Evolutionary conservation across 2,329 filamentous ascomycete species (phyloP).

Genomic region (Verticillium tricorpus): DNA sequence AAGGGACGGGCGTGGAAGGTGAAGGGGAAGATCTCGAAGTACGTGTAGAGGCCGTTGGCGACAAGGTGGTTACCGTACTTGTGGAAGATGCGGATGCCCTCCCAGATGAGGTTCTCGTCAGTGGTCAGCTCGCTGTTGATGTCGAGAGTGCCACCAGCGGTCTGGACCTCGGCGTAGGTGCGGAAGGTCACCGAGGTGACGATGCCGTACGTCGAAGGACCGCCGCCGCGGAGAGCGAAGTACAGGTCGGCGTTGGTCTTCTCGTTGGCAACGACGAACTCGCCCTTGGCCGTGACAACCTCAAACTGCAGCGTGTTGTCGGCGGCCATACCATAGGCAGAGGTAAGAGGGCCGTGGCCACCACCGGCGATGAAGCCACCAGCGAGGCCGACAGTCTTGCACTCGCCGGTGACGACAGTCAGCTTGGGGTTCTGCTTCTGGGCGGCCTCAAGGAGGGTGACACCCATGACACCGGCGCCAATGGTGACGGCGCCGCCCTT

Average conservation of each 20-base stretch:
- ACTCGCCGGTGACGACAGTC: slow-evolving; percentile 48
- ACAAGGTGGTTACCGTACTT: slow-evolving; percentile 34
- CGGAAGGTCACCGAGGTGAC: slow-evolving; percentile 49
- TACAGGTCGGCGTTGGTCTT: slow-evolving; percentile 47
- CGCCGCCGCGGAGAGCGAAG: slow-evolving; percentile 52
- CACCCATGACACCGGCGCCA: slow-evolving; percentile 46
- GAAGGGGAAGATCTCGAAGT: slow-evolving; percentile 35
- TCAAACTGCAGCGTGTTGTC: slow-evolving; percentile 44
- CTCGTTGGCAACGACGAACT: slow-evolving; percentile 36
- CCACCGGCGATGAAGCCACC: slow-evolving; percentile 60
- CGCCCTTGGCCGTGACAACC: slow-evolving; percentile 39
- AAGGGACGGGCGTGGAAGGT: slow-evolving; percentile 34
- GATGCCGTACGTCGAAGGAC: slow-evolving; percentile 47
- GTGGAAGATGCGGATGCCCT: slow-evolving; percentile 44
- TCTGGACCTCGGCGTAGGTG: slow-evolving; percentile 39
- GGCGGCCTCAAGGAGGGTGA: slow-evolving; percentile 38
- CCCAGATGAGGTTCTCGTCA: slow-evolving; percentile 38
- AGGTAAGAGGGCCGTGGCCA: slow-evolving; percentile 45
- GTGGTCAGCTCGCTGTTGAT: slow-evolving; percentile 30
- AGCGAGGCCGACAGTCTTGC: slow-evolving; percentile 51
- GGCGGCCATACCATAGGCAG: slow-evolving; percentile 36
- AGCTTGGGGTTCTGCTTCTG: slow-evolving; percentile 31
- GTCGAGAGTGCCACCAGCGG: slow-evolving; percentile 35
- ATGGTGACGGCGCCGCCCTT: slow-evolving; percentile 47
- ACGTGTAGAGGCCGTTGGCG: slow-evolving; percentile 35